Conservation (phyloP, 1,139 yeast species). For the Yarrowia galli region DNA sequence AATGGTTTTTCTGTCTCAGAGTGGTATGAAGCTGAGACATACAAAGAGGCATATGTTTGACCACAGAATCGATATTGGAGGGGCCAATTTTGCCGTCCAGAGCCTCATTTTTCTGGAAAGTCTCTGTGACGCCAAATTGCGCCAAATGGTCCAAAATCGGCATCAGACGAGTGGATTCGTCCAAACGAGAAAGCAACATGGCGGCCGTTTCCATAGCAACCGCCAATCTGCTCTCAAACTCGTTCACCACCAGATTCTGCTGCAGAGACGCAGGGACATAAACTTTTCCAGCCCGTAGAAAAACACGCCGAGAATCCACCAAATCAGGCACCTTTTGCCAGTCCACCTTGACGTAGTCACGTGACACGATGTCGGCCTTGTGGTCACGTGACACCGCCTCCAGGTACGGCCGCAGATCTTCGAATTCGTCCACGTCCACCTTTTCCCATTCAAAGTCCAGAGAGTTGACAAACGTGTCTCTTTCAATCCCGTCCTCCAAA, state of each 20-base stretch:
- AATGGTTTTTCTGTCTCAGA: slow-evolving; percentile 68
- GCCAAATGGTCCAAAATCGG: slow-evolving; percentile 84
- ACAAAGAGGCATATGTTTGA: slow-evolving; percentile 84
- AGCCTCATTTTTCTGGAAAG: slow-evolving; percentile 40
- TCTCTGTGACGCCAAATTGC: slow-evolving; percentile 47
- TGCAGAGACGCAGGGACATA: slow-evolving; percentile 87
- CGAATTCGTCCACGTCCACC: slow-evolving; percentile 69
- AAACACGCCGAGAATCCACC: slow-evolving; percentile 73
- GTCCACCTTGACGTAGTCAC: slow-evolving; percentile 69
- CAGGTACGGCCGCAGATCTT: slow-evolving; percentile 58
- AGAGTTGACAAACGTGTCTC: slow-evolving; percentile 67
- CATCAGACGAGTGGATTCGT: slow-evolving; percentile 87
- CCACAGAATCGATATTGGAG: slow-evolving; percentile 62
- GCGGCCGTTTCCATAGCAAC: slow-evolving; percentile 70
- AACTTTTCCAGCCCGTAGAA: slow-evolving; percentile 71
- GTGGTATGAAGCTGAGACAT: slow-evolving; percentile 72
- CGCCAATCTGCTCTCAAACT: slow-evolving; percentile 64
- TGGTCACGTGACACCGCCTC: slow-evolving; percentile 51
- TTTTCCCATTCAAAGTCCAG: slow-evolving; percentile 69
- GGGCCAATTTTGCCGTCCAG: slow-evolving; percentile 64
- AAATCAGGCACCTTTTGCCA: slow-evolving; percentile 84
- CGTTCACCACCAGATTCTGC: slow-evolving; percentile 68
- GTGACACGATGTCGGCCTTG: slow-evolving; percentile 42
- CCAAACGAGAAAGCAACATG: slow-evolving; percentile 80
- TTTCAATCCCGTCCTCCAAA: slow-evolving; percentile 71